phyloP scores from a whole-genome alignment of 2,329 filamentous ascomycete genomes.

The Orbilia brochopaga region DNA sequence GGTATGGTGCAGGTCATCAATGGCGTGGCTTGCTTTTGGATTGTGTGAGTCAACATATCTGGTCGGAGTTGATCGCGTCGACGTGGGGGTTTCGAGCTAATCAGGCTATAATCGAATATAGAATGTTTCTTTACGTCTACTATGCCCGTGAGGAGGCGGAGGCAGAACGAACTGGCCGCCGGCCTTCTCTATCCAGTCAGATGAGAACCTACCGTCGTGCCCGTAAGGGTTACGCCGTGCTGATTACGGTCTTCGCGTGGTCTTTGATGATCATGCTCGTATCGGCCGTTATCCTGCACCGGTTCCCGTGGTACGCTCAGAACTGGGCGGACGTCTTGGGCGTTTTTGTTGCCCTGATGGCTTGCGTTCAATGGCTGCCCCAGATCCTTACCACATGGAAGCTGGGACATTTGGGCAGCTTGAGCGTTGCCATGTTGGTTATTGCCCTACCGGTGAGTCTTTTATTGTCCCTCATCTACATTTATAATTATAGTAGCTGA shows the following conservation, averaged over 20 bases:
- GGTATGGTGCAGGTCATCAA: slow-evolving; percentile 53
- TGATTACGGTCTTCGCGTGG: slow-evolving; percentile 51
- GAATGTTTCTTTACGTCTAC: slow-evolving; percentile 53
- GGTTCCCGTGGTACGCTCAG: slow-evolving; percentile 48
- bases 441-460: slow-evolving; percentile 31
- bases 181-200: slow-evolving; percentile 54
- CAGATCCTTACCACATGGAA: slow-evolving; percentile 51
- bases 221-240: slow-evolving; percentile 53
- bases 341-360: slow-evolving; percentile 50
- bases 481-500: no score
- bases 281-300: slow-evolving; percentile 49
- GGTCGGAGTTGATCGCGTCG: background rate
- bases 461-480: no score
- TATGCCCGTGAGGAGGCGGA: slow-evolving; percentile 56
- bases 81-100: background rate
- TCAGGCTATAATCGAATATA: background rate
- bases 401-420: slow-evolving; percentile 50
- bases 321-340: slow-evolving; percentile 52
- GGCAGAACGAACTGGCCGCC: slow-evolving; percentile 53
- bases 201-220: slow-evolving; percentile 55
- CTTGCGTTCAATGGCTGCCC: slow-evolving; percentile 53
- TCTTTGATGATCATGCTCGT: slow-evolving; percentile 45
- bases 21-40: slow-evolving; percentile 53
- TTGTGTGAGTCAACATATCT: slow-evolving; percentile 30
- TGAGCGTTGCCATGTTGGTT: slow-evolving; percentile 50